A percentile compares a stretch with the other conserved stretches of the same genome.
phyloP scores from a whole-genome alignment of 1,284 basidiomycete species.

The Cutaneotrichosporon curvatum region DNA sequence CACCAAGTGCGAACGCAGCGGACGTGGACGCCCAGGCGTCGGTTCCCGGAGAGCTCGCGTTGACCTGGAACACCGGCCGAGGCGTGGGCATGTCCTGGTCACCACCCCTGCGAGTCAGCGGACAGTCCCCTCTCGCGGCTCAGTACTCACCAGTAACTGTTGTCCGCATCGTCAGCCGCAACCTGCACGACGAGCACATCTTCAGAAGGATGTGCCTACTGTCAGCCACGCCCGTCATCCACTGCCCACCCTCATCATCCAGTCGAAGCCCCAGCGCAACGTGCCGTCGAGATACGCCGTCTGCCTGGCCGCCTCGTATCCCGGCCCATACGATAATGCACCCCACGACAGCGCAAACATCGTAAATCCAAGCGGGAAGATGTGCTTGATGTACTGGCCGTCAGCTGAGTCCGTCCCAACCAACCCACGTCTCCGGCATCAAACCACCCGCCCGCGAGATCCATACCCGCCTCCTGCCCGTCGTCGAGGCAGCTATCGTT shows the following conservation, averaged over 20 bases:
- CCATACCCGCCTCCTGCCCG: constrained; percentile 64
- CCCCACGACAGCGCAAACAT: constrained; percentile 82
- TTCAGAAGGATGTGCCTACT: constrained; percentile 69
- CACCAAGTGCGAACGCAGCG: constrained; percentile 77
- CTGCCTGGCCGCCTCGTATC: constrained; percentile 74
- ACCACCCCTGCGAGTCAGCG: constrained; percentile 52
- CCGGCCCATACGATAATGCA: constrained; percentile 71
- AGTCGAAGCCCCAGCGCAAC: constrained; percentile 82
- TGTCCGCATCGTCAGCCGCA: constrained; percentile 60
- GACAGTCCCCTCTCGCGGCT: too few species aligned
- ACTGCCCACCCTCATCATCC: constrained; percentile 68
- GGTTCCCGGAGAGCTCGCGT: constrained; percentile 69
- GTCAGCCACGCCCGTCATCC: neutral
- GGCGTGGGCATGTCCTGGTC: constrained; percentile 68
- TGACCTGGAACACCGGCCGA: constrained; percentile 70
- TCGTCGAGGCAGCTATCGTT: constrained; percentile 72
- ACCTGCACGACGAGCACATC: constrained; percentile 73
- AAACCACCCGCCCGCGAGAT: constrained; percentile 80
- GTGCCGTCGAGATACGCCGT: constrained; percentile 81
- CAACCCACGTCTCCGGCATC: constrained; percentile 58
- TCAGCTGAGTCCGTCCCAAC: neutral
- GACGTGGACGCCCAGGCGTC: constrained; percentile 76
- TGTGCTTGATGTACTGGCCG: constrained; percentile 66
- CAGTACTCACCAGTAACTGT: constrained; percentile 53
- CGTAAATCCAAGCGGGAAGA: constrained; percentile 69